Percentiles rank a stretch among this genome's conserved stretches.
Conservation (phyloP, 2,329 filamentous ascomycete genomes). For the Colletotrichum sp. region DNA sequence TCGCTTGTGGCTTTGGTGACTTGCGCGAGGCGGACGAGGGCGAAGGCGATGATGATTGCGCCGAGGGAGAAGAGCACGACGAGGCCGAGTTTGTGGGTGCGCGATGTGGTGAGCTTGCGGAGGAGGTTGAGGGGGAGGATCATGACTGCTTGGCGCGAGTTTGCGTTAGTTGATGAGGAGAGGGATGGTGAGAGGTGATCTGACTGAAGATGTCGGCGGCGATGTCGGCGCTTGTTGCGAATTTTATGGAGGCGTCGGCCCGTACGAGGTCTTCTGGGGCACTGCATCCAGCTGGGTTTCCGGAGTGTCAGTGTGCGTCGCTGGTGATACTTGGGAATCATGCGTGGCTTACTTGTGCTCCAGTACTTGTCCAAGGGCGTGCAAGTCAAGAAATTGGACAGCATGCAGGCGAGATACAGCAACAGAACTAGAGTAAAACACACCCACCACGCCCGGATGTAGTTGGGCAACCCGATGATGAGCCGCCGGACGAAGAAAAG, state of each 20-base stretch:
- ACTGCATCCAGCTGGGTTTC: background rate
- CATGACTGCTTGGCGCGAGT: background rate
- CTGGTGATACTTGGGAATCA: background rate
- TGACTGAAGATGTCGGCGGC: background rate
- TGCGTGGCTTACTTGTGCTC: background rate
- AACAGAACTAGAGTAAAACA: background rate
- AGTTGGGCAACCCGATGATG: background rate
- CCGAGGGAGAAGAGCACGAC: conserved; percentile 14
- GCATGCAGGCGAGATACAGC: conserved; percentile 5
- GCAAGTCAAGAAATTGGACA: conserved; percentile 9
- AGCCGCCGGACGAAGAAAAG: conserved; percentile 5
- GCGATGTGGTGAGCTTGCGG: conserved; percentile 1
- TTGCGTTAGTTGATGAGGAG: background rate
- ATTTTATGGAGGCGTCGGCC: conserved; percentile 6
- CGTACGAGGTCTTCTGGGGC: background rate
- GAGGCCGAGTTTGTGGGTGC: conserved; percentile 9
- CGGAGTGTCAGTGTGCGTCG: background rate
- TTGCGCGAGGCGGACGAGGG: background rate
- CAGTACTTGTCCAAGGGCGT: conserved; percentile 9
- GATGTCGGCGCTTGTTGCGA: background rate
- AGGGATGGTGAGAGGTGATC: no score
- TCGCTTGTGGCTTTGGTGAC: conserved; percentile 11
- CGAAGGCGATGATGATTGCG: conserved; percentile 17
- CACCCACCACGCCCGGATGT: conserved; percentile 6
- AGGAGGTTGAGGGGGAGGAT: conserved; percentile 1